Evolutionary conservation across 1,139 yeast species (phyloP).

Genomic region (Protomyces gravidus): DNA sequence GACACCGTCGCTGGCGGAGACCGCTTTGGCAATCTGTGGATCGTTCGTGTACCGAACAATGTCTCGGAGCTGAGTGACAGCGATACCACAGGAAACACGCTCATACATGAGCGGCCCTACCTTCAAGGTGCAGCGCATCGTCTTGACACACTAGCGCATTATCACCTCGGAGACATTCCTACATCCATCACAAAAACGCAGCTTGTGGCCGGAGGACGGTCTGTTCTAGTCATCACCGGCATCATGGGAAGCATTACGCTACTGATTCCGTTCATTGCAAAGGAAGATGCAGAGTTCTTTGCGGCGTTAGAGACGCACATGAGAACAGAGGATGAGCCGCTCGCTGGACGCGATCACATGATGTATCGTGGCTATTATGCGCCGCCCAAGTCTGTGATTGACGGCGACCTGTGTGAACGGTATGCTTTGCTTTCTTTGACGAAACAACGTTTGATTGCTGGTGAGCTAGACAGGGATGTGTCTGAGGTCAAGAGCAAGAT

Average conservation of each 20-base stretch:
- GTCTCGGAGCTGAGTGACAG: constrained; percentile 50
- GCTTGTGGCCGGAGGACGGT: constrained; percentile 59
- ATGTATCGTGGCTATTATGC: constrained; percentile 72
- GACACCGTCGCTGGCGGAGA: constrained; percentile 84
- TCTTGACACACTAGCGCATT: constrained; percentile 55
- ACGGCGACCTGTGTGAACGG: constrained; percentile 78
- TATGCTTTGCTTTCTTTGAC: constrained; percentile 46
- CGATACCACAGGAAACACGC: constrained; percentile 47
- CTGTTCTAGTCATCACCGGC: constrained; percentile 66
- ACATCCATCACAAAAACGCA: constrained; percentile 56
- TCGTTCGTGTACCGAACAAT: constrained; percentile 55
- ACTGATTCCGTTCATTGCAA: constrained; percentile 61
- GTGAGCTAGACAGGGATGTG: constrained; percentile 53
- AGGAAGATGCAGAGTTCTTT: constrained; percentile 61
- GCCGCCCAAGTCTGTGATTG: constrained; percentile 71
- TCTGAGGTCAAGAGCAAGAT: constrained; percentile 60
- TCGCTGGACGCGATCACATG: constrained; percentile 64
- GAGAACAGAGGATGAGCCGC: constrained; percentile 45
- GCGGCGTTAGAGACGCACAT: constrained; percentile 52
- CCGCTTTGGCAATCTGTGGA: constrained; percentile 74
- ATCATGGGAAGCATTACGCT: constrained; percentile 77
- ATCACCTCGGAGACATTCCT: constrained; percentile 65
- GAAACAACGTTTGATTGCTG: constrained; percentile 50
- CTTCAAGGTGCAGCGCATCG: constrained; percentile 56
- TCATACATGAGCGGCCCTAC: constrained; percentile 40